phyloP scores from a whole-genome alignment of 2,329 filamentous ascomycete genomes.

The Colletotrichum lentis region DNA sequence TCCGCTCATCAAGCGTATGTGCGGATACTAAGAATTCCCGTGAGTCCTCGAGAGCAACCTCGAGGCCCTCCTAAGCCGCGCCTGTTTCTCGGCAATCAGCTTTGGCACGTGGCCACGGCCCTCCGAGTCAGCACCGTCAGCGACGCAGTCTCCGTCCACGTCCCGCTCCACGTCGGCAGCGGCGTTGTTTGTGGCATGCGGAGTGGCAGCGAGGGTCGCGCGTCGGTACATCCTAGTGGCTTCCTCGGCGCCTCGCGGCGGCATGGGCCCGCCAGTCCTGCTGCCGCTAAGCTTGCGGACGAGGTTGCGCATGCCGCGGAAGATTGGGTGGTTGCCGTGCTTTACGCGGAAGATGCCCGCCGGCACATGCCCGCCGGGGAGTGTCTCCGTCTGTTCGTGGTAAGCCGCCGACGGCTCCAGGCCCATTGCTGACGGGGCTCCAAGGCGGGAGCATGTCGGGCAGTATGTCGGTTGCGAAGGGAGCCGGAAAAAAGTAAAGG shows the following conservation, averaged over 20 bases:
- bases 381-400: constrained; percentile 7
- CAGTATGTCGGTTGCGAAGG: constrained; percentile 30
- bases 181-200: constrained; percentile 7
- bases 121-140: constrained; percentile 39
- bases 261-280: constrained; percentile 25
- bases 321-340: constrained; percentile 28
- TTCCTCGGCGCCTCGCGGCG: constrained; percentile 29
- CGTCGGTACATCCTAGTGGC: constrained; percentile 34
- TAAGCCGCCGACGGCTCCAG: constrained; percentile 26
- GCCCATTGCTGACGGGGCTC: constrained; percentile 33
- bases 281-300: constrained; percentile 34
- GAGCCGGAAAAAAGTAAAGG: constrained; percentile 36
- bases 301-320: constrained; percentile 35
- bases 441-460: constrained; percentile 34
- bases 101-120: constrained; percentile 38
- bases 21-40: background rate
- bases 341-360: constrained; percentile 25
- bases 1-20: background rate
- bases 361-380: constrained; percentile 15
- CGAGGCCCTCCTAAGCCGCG: constrained; percentile 53
- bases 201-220: constrained; percentile 13
- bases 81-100: constrained; percentile 48
- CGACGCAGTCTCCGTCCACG: constrained; percentile 31
- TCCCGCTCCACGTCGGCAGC: constrained; percentile 38
- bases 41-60: constrained; percentile 45